These are phyloP conservation scores for Dryas integrifolia DNA, from an alignment of 331 rosid species.

Conservation along the genomic window DNA sequence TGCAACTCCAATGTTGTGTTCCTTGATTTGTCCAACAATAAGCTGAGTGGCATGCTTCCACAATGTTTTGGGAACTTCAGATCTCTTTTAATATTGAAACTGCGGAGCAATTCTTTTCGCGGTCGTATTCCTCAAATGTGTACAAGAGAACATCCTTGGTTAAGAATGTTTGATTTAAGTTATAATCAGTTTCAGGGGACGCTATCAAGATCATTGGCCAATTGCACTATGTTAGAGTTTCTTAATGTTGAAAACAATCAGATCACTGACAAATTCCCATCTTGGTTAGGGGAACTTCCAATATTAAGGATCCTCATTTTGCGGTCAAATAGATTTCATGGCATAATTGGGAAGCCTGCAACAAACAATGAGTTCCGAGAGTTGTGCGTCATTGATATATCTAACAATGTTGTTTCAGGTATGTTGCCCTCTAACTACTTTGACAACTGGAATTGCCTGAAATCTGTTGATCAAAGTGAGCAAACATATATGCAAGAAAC, in stretches of 20 bases:
- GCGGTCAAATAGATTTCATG: constrained; percentile 6
- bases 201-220: constrained; percentile 10
- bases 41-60: constrained; percentile 1
- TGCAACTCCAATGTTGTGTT: too few species aligned
- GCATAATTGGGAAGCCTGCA: not conserved
- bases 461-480: not conserved
- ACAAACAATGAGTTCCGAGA: not conserved
- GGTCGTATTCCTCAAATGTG: constrained; percentile 10
- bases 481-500: not conserved
- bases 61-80: constrained; percentile 4
- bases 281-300: constrained; percentile 23
- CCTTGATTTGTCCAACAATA: not conserved
- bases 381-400: constrained; percentile 12
- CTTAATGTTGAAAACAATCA: not conserved
- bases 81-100: not conserved
- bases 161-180: constrained; percentile 2
- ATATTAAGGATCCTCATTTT: not conserved
- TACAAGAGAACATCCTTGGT: not conserved
- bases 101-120: not conserved
- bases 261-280: constrained; percentile 9
- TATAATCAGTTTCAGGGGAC: constrained; percentile 4
- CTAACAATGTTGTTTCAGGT: constrained; percentile 5
- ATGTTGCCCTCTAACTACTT: constrained; percentile 5
- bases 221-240: not conserved
- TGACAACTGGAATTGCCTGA: constrained; percentile 6